These are phyloP conservation scores for Picea sitchensis DNA, from an alignment of 75 land plant genomes.

Conservation along the genomic window DNA sequence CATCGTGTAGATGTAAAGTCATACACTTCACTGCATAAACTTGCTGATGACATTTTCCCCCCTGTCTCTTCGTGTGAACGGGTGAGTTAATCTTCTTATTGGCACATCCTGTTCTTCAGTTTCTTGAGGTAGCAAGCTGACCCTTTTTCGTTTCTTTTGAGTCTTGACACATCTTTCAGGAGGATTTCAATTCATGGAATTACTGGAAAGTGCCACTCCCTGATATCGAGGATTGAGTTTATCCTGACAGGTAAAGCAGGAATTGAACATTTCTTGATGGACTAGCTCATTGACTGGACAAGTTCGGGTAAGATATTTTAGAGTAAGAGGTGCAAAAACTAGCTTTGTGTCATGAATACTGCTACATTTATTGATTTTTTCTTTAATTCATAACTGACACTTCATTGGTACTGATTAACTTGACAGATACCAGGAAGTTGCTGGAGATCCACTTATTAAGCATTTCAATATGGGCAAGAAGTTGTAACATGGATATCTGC, in stretches of 20 bases:
- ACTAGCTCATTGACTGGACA: background rate
- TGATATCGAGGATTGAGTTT: conserved; percentile 36
- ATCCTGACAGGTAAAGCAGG: background rate
- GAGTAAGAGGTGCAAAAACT: background rate
- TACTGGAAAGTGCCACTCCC: conserved; percentile 83
- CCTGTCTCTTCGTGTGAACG: conserved; percentile 78
- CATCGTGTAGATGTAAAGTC: conserved; percentile 78
- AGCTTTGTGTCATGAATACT: background rate
- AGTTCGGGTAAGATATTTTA: conserved; percentile 1
- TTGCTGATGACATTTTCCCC: conserved; percentile 97
- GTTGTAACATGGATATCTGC: background rate
- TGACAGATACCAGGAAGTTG: background rate
- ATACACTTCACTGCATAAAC: conserved; percentile 88
- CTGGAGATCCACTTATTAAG: background rate
- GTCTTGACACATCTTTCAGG: conserved; percentile 35
- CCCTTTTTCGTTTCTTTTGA: background rate
- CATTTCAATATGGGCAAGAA: background rate
- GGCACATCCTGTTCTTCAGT: background rate
- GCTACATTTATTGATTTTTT: background rate
- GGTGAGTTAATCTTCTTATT: conserved; percentile 32
- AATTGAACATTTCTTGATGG: background rate
- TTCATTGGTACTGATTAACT: background rate
- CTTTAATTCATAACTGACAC: background rate
- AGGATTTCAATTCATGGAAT: conserved; percentile 90
- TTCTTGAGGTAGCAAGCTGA: background rate